These are phyloP conservation scores for Heritiera fomes DNA, from an alignment of 345 rosid genomes.

Conservation along the genomic window DNA sequence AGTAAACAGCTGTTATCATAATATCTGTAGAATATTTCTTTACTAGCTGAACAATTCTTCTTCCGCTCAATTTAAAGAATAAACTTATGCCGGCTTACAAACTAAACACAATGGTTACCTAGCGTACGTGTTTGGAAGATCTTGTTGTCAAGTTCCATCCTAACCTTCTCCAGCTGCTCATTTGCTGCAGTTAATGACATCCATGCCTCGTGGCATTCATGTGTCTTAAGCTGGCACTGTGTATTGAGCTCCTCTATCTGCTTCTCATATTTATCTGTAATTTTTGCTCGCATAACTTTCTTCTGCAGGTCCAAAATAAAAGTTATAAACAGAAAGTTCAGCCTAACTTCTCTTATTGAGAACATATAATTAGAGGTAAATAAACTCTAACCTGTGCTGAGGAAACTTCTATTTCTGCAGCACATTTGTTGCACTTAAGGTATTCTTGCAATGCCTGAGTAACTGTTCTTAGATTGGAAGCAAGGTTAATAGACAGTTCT, in stretches of 20 bases:
- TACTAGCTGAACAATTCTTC: background rate
- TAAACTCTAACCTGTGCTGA: constrained; percentile 57
- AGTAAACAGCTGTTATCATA: background rate
- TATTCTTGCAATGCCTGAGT: constrained; percentile 48
- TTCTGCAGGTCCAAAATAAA: constrained; percentile 51
- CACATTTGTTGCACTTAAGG: constrained; percentile 72
- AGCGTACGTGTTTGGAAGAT: constrained; percentile 61
- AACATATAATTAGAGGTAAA: background rate
- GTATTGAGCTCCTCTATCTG: constrained; percentile 72
- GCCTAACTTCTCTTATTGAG: constrained; percentile 17
- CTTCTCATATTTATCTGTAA: constrained; percentile 77
- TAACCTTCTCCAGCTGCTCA: constrained; percentile 79
- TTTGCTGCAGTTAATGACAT: constrained; percentile 81
- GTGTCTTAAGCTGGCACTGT: constrained; percentile 67
- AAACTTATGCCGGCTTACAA: background rate
- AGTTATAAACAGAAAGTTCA: constrained; percentile 24
- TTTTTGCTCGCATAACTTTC: constrained; percentile 69
- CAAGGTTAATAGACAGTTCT: constrained; percentile 11
- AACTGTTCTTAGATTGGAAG: constrained; percentile 42
- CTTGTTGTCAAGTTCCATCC: constrained; percentile 89
- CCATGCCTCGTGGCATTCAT: constrained; percentile 99
- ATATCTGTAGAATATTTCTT: background rate
- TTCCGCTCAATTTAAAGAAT: background rate
- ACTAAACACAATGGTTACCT: constrained; percentile 45
- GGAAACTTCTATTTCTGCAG: constrained; percentile 70